Conservation (phyloP, 2,329 filamentous ascomycete species). For the Fonsecaea erecta region DNA sequence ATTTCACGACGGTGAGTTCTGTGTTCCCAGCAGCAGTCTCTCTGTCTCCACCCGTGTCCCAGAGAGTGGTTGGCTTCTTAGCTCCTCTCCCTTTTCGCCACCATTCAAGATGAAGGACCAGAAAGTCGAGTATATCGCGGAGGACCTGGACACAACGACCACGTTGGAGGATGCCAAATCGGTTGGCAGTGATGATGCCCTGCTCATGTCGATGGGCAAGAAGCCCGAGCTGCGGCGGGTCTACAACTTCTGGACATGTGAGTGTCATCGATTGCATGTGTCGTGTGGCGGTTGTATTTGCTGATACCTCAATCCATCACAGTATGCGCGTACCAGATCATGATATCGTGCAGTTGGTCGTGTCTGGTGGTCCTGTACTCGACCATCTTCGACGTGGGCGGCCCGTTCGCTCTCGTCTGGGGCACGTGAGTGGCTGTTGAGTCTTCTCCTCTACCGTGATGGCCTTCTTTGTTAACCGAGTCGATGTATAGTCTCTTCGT, state of each 20-base stretch:
- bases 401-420: constrained; percentile 28
- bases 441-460: background rate
- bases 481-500: constrained; percentile 23
- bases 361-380: constrained; percentile 34
- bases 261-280: constrained; percentile 5
- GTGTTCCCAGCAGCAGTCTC: background rate
- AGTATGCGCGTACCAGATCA: constrained; percentile 34
- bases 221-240: constrained; percentile 32
- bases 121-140: constrained; percentile 12
- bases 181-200: constrained; percentile 29
- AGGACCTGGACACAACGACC: constrained; percentile 19
- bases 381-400: constrained; percentile 34
- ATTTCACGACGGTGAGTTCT: background rate
- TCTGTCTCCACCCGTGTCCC: background rate
- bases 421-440: constrained; percentile 24
- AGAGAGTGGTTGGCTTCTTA: background rate
- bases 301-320: constrained; percentile 3
- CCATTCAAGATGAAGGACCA: constrained; percentile 23
- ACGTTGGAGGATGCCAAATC: constrained; percentile 26
- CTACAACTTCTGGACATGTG: constrained; percentile 34
- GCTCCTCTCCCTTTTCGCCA: background rate
- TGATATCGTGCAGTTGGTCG: constrained; percentile 34
- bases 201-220: constrained; percentile 35
- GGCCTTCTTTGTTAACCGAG: background rate
- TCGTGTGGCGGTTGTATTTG: background rate